Evolutionary conservation across 225 moss, liverwort and hornwort species (phyloP).

Genomic region (Anthoceros angustus): DNA sequence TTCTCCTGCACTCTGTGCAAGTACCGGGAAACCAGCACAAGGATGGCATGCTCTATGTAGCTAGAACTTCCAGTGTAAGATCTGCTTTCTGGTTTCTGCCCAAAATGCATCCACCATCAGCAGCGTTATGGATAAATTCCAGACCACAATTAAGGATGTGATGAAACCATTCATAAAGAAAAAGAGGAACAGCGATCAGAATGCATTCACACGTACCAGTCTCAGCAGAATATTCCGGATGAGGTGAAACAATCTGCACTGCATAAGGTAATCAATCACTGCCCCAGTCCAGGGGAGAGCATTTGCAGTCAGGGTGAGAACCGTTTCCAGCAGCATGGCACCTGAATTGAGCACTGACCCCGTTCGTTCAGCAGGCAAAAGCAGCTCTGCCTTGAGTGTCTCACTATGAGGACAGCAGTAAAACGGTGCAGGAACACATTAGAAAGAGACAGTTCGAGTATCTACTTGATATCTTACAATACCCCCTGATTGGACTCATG

Average conservation of each 20-base stretch:
- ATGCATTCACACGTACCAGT: slow-evolving; percentile 37
- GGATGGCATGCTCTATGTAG: slow-evolving; percentile 55
- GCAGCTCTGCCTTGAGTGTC: slow-evolving; percentile 44
- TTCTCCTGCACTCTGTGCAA: slow-evolving; percentile 34
- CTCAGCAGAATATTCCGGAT: slow-evolving; percentile 62
- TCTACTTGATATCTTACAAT: too few relatives aligned
- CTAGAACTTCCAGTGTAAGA: slow-evolving; percentile 30
- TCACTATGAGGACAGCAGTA: slow-evolving; percentile 20
- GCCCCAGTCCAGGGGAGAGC: slow-evolving; percentile 48
- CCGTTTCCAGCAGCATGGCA: slow-evolving; percentile 52
- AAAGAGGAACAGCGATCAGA: not conserved
- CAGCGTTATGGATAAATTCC: not conserved
- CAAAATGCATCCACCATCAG: not conserved
- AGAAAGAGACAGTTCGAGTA: too few relatives aligned
- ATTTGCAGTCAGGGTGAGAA: slow-evolving; percentile 58
- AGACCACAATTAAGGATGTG: not conserved
- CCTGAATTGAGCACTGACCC: slow-evolving; percentile 34
- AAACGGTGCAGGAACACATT: too few relatives aligned
- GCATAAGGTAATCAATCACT: slow-evolving; percentile 70
- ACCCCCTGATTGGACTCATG: too few relatives aligned
- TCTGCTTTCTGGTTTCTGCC: slow-evolving; percentile 27
- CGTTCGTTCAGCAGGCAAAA: slow-evolving; percentile 28
- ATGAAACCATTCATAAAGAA: not conserved
- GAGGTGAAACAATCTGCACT: slow-evolving; percentile 47
- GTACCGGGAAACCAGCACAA: slow-evolving; percentile 57